Base-by-base conservation (phyloP, 1,284 basidiomycete species). In the Austroboletus olivaceoglutinosus region DNA sequence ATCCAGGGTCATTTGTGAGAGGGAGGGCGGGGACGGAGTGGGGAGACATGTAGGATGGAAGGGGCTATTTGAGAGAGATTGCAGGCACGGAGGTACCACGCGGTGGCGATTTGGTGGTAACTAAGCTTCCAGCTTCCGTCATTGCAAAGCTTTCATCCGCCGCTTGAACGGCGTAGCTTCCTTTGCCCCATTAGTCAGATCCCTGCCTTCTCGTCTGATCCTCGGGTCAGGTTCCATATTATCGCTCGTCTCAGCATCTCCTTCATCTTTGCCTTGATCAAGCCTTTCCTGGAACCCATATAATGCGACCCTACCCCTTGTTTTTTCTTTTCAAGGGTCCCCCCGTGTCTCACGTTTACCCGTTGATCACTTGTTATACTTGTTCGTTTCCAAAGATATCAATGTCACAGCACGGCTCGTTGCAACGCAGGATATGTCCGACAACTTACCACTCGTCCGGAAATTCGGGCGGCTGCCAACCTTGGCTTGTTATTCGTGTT, bases 91-190 rank as follows among this genome's bases (percentile, higher is more conserved):
- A 30, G 30, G 13, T 6, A 31, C 23, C 39, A 51, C 58, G 33
- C 33, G 33, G 58, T 63, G 60, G 51, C 25, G 56, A 51, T 37
- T 39, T 54, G 40, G 45, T 43, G 52, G 63, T 48, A 62, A 62
- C 55, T 6, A 58, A 4, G 16, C 33, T 34, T 34, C 33, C 33
- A n/a, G 45, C 47, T 61, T 62, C 61, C 63, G 61, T 62, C 45
- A 63, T 47, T 65, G 50, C 43, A 65, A 54, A 62, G 50, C 51
- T 29, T 62, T 62, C 63, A 65, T 37, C 61, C 60, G 59, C 47
- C 52, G 50, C 46, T 49, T 52, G 56, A 61, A 63, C 48, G 49
- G 57, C 48, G 52, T 47, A 30, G 23, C 46, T 48, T 61, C 47
- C 27, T 34, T 48, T 31, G 12, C 62, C 41, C 50, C 47, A 64